Conservation (phyloP, 495 filamentous ascomycete genomes). For the Talaromyces nanjingensis region DNA sequence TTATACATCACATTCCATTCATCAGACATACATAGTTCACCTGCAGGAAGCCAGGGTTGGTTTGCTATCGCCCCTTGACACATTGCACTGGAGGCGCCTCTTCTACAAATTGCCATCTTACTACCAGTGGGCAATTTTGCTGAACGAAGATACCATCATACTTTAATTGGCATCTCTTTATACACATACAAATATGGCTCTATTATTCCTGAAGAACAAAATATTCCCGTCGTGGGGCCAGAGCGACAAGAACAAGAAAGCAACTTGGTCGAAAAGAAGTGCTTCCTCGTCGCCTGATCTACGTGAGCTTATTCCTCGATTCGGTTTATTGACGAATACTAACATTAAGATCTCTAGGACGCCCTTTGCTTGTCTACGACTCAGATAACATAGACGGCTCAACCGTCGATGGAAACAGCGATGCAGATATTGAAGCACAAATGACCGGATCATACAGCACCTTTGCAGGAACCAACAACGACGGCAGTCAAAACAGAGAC, state of each 20-base stretch:
- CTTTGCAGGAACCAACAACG: constrained; percentile 20
- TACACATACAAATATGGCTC: constrained; percentile 22
- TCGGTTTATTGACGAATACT: not conserved
- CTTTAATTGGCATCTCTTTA: not conserved
- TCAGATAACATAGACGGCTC: constrained; percentile 17
- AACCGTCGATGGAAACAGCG: constrained; percentile 20
- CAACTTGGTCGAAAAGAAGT: constrained; percentile 13
- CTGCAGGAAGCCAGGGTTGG: not conserved
- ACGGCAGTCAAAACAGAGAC: constrained; percentile 13
- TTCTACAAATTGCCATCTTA: not conserved
- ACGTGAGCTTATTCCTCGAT: constrained; percentile 11
- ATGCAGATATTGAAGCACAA: constrained; percentile 33
- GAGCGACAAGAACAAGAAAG: not conserved
- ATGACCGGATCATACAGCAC: constrained; percentile 30
- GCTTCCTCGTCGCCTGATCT: constrained; percentile 9
- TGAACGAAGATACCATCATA: not conserved
- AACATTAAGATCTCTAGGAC: constrained; percentile 18
- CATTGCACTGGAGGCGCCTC: not conserved
- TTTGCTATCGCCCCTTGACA: not conserved
- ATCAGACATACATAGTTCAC: not conserved
- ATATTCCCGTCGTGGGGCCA: constrained; percentile 23
- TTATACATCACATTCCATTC: not conserved
- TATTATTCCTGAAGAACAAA: constrained; percentile 38
- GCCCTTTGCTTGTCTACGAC: constrained; percentile 28
- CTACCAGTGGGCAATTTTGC: not conserved